phyloP scores from a whole-genome alignment of 306 rosid species.

The Corylus heterophylla region DNA sequence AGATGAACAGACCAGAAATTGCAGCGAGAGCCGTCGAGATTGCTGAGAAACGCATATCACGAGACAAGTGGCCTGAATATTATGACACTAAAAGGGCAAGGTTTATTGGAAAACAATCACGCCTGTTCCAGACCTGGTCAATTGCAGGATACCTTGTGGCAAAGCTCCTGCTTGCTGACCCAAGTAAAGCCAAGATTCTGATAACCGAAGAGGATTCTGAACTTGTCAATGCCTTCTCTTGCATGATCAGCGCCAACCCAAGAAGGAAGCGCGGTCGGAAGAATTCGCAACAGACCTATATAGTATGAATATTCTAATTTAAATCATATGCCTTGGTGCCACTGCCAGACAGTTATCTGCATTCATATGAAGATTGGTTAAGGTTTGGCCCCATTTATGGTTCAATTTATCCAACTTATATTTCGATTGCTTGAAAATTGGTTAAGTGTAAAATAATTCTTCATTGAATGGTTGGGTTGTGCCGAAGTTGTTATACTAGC shows the following conservation, averaged over 20 bases:
- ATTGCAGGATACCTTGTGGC: slow-evolving; percentile 79
- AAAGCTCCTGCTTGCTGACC: slow-evolving; percentile 67
- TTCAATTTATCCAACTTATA: not conserved
- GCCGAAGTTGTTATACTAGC: slow-evolving; percentile 6
- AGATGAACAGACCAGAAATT: slow-evolving; percentile 75
- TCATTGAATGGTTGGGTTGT: not conserved
- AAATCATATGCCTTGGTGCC: not conserved
- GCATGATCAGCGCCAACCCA: slow-evolving; percentile 59
- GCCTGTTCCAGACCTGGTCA: slow-evolving; percentile 74
- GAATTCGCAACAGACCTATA: slow-evolving; percentile 53
- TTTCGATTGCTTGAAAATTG: slow-evolving; percentile 2
- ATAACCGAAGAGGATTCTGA: slow-evolving; percentile 79
- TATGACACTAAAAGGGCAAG: slow-evolving; percentile 69
- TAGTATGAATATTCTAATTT: slow-evolving; percentile 40
- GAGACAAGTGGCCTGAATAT: slow-evolving; percentile 87
- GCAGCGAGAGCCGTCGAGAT: slow-evolving; percentile 70
- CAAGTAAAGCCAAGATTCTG: slow-evolving; percentile 67
- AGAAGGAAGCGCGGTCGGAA: slow-evolving; percentile 68
- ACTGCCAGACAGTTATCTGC: not conserved
- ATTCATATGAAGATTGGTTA: not conserved
- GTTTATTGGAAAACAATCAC: slow-evolving; percentile 78
- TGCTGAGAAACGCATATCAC: slow-evolving; percentile 59
- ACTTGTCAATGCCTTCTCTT: slow-evolving; percentile 69
- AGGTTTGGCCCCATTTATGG: not conserved
- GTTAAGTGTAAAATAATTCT: not conserved